Evolutionary conservation across 371 early-diverging fungal genomes (phyloP), one percentile per base, ranked within the genome.

Genomic region (Mortierella sp.): DNA sequence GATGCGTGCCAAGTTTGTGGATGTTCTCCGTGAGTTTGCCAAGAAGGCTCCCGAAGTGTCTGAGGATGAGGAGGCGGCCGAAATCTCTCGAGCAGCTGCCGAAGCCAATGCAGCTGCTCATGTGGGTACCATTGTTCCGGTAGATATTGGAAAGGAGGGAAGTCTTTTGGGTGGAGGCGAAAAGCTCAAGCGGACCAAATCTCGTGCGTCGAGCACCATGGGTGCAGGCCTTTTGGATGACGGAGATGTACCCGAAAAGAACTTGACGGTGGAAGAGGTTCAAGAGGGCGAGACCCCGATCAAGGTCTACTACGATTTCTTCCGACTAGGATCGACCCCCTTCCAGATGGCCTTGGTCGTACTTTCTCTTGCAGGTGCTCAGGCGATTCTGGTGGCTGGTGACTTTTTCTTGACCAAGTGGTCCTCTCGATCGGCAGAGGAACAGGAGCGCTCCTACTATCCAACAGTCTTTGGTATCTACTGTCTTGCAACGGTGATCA

Each of bases 321-420:
- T 82, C 74, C 70, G 77, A 21, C 51, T 74, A 2, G 82, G 82
- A 0, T 73, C 81, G n/a, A 56, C 72, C 2, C 61, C 59, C 12
- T 60, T 76, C 62, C 64, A 59, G 16, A 25, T 81, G 7, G 14
- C 16, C 11, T 26, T 81, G 23, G 62, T 47, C 26, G 25, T 71
- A 15, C 2, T 60, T 7, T 71, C 72, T 7, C 28, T 80, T 59
- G 52, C 66, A 7, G 67, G 59, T 5, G 82, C 74, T 5, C 82
- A 82, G 57, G 71, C 66, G 16, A 64, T 74, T 45, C 16, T 66
- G 45, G 72, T 74, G 1, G 63, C 66, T 4, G 79, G 73, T 28
- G 76, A 80, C 51, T 84, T 73, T 52, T 76, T 71, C 63, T 46
- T 81, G 51, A 64, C 81, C 1, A 55, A 53, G 7, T 80, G 81